Base-by-base conservation (phyloP, 495 filamentous ascomycete species). In the Xylaria scruposa region DNA sequence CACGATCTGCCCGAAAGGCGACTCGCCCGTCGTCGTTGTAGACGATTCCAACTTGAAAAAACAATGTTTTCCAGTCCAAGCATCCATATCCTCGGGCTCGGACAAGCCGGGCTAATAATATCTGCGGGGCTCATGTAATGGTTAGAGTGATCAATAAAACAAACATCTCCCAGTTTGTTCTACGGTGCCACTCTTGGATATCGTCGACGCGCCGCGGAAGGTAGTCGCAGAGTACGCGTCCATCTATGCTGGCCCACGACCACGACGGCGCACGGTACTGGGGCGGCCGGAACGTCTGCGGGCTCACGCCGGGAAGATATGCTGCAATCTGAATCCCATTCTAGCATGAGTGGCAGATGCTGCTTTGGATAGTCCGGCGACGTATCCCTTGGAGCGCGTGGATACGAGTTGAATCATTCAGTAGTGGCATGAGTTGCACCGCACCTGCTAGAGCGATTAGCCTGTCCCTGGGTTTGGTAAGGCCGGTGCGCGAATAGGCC, bases 181-280 rank as follows among this genome's bases (percentile, higher is more conserved):
- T 46, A 7, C 61, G 38, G 26, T 29, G 8, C 61, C 38, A 64
- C 13, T 15, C 12, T 29, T 64, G 38, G 31, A 33, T 4, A 4
- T 29, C 61, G 5, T 64, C 7, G 9, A 64, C 31, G 36, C 62
- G 53, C 9, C 21, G 46, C n/a, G 58, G 47, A 7, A 64, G n/a
- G 12, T 64, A 51, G 40, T 64, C 61, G 61, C 47, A 64, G 40
- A 46, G 47, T 33, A 65, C 44, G 5, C 24, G 42, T 2, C 74
- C 73, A 59, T 78, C 70, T 15, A 77, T 13, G 19, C 72, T 73
- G 0, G 74, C 76, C 76, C 76, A 78, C 19, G 76, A 78, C 76
- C 76, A 78, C 5, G 76, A 76, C 12, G 76, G 76, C 15, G 74
- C 76, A 9, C 71, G 72, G 29, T 78, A 78, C 15, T 44, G 26